Evolutionary conservation across 192 early-diverging fungal genomes (phyloP).

Genomic region (Coemansia reversa): DNA sequence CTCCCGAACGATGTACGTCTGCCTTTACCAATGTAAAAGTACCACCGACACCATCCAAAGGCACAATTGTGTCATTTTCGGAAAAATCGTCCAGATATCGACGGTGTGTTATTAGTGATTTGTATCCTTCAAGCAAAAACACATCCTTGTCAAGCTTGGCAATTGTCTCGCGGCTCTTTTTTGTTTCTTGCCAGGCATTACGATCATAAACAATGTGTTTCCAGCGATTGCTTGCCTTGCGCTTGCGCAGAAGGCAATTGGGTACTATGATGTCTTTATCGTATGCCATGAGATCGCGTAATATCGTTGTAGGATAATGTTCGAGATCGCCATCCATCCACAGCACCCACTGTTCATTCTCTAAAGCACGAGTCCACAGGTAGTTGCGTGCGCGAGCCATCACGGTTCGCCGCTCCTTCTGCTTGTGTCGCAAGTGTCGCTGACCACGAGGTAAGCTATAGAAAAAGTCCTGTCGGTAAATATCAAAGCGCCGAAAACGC

Average conservation of each 20-base stretch:
- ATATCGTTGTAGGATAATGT: constrained; percentile 60
- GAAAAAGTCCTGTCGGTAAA: constrained; percentile 62
- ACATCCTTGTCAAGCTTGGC: constrained; percentile 35
- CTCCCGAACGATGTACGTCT: constrained; percentile 64
- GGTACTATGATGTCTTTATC: constrained; percentile 71
- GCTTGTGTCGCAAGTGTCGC: constrained; percentile 61
- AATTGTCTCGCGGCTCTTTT: constrained; percentile 54
- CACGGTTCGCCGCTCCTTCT: constrained; percentile 58
- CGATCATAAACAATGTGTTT: constrained; percentile 63
- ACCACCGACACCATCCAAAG: constrained; percentile 67
- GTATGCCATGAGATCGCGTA: constrained; percentile 60
- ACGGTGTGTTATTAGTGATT: constrained; percentile 45
- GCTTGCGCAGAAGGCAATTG: constrained; percentile 53
- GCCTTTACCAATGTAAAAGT: constrained; percentile 68
- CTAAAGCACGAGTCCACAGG: constrained; percentile 59
- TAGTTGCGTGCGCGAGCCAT: constrained; percentile 66
- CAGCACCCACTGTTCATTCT: constrained; percentile 68
- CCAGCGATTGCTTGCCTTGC: constrained; percentile 44
- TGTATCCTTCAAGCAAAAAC: constrained; percentile 51
- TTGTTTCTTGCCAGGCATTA: constrained; percentile 70
- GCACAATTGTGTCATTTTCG: constrained; percentile 52
- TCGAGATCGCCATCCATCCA: constrained; percentile 76
- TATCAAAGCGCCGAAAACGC: constrained; percentile 59
- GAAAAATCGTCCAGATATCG: constrained; percentile 44
- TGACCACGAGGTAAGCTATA: constrained; percentile 53